These are phyloP conservation scores for Rhipidocladum racemiflorum DNA, from an alignment of 176 grass and related monocot genomes.

Conservation along the genomic window DNA sequence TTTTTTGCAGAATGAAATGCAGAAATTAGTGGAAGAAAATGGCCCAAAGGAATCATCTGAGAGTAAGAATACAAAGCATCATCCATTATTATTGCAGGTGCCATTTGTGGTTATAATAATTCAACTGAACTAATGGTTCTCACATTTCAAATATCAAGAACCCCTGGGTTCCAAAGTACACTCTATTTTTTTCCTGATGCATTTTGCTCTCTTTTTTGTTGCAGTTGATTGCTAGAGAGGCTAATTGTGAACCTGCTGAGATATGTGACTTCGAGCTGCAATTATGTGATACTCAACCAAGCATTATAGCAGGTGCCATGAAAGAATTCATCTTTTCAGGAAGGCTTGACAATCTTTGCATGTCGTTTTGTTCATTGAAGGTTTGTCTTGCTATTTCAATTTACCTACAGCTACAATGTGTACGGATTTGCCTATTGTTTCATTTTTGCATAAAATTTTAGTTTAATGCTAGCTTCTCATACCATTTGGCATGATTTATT, in stretches of 20 bases:
- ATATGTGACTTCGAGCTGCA: slow-evolving; percentile 96
- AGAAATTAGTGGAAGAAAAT: slow-evolving; percentile 60
- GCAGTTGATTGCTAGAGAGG: slow-evolving; percentile 79
- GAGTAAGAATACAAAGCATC: slow-evolving; percentile 60
- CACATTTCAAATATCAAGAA: slow-evolving; percentile 13
- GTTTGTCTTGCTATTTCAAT: slow-evolving; percentile 32
- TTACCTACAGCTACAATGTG: neutral
- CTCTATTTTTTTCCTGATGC: neutral
- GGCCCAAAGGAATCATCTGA: slow-evolving; percentile 43
- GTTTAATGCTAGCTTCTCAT: neutral
- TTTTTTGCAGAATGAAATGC: slow-evolving; percentile 55
- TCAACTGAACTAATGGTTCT: neutral
- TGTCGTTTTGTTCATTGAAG: slow-evolving; percentile 95
- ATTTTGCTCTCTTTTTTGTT: slow-evolving; percentile 24
- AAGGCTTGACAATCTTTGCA: slow-evolving; percentile 98
- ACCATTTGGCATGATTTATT: neutral
- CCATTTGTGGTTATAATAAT: neutral
- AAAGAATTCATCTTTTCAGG: slow-evolving; percentile 98
- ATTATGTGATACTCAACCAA: slow-evolving; percentile 92
- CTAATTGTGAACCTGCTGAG: slow-evolving; percentile 64
- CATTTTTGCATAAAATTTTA: neutral
- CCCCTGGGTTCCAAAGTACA: neutral
- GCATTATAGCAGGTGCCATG: slow-evolving; percentile 70
- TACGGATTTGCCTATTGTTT: neutral
- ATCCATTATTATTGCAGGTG: slow-evolving; percentile 82